Percentiles rank a stretch among this genome's conserved stretches.
Conservation (phyloP, 2,329 filamentous ascomycete genomes). For the Pseudogymnoascus sp. region DNA sequence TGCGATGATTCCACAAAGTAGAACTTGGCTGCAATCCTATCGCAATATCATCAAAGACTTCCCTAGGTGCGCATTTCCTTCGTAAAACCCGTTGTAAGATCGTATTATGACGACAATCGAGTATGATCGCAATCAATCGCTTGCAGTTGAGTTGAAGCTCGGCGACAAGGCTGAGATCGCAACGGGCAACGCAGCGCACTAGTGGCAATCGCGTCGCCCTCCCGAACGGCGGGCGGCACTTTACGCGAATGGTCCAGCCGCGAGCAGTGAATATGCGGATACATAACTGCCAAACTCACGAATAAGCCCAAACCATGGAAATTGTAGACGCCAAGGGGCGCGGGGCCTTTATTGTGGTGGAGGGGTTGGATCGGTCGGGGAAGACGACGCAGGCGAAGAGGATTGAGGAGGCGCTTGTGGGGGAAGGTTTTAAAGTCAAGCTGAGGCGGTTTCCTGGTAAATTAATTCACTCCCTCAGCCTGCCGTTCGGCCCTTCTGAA, state of each 20-base stretch:
- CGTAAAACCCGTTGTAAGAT: background rate
- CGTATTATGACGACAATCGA: constrained; percentile 1
- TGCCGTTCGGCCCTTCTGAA: constrained; percentile 4
- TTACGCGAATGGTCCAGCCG: background rate
- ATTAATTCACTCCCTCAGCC: constrained; percentile 6
- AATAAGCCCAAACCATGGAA: background rate
- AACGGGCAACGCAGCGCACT: background rate
- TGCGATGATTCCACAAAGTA: background rate
- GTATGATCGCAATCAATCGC: background rate
- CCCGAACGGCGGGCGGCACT: background rate
- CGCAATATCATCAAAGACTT: background rate
- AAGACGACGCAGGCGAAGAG: constrained; percentile 65
- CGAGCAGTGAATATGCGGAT: background rate
- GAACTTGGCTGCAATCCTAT: background rate
- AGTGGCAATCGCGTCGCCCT: constrained; percentile 5
- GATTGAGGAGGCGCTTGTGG: constrained; percentile 48
- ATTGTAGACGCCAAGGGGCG: constrained; percentile 22
- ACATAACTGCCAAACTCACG: background rate
- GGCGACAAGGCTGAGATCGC: constrained; percentile 11
- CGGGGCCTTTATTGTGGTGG: constrained; percentile 62
- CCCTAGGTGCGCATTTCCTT: background rate
- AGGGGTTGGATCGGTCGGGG: constrained; percentile 65
- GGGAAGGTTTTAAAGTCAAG: constrained; percentile 46
- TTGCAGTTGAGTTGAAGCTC: constrained; percentile 8
- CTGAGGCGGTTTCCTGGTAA: constrained; percentile 62